Base-by-base conservation (phyloP, 1,284 basidiomycete genomes). In the Sporisorium exsertum region DNA sequence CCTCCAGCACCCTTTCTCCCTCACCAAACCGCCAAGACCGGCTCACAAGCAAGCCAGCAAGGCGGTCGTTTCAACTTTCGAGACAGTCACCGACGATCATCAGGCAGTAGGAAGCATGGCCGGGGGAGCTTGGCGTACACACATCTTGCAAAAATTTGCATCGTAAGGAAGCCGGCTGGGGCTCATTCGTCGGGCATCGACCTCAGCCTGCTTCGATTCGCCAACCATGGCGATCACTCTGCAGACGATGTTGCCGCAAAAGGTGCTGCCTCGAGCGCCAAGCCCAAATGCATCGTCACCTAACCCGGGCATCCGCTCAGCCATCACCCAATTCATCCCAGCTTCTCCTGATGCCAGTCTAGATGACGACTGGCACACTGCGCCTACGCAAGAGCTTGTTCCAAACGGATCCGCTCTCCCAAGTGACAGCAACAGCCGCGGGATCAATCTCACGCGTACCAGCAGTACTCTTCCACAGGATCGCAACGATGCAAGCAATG, bases 301-400 rank as follows among this genome's bases (percentile, higher is more conserved):
- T 20, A 76, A 76, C 20, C 58, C 73, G 5, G 73, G 73, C 42
- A 52, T 72, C 5, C 68, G 73, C 1, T 60, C 73, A 12, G 29
- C 58, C 40, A 71, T 76, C 56, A 76, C 73, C 15, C 65, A 68
- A 18, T 76, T 76, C 65, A 72, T 76, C 32, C 64, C 72, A 10
- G 65, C 69, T 3, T 76, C 69, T 29, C 65, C 64, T 0, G 73
- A 76, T 32, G 47, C 47, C 53, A 72, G 63, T 29, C 29, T 57
- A 13, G 59, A 69, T 7, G 27, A 49, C 7, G 56, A 24, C 24
- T 22, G 49, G 6, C 12, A 15, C 18, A 16, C 42, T 2, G 53
- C 32, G 12, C 57, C 37, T 5, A 46, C 22, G 2, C 22, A 10
- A 12, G 35, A 42, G 26, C 2, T 37, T n/a, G 22, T 10, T 15